phyloP scores from a whole-genome alignment of 73 alveolate species.

The Diophrys sp. region DNA sequence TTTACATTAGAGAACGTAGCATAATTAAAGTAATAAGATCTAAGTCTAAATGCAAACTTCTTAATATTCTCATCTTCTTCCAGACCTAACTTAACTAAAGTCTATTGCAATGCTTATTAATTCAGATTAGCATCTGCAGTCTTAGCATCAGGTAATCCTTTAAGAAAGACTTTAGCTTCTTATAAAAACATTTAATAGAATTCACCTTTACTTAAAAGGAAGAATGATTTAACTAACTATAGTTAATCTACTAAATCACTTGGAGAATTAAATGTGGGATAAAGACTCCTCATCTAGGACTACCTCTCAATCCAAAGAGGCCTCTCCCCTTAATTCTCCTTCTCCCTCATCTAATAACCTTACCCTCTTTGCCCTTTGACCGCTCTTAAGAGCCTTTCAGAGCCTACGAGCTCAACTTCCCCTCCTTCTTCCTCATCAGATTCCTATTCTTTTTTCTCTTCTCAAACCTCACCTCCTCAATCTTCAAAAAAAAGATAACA shows the following conservation, averaged over 20 bases:
- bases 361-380: too few relatives aligned
- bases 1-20: too few relatives aligned
- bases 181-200: conserved; percentile 77
- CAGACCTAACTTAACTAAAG: conserved; percentile 37
- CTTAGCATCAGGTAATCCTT: conserved; percentile 69
- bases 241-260: conserved; percentile 74
- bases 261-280: conserved; percentile 79
- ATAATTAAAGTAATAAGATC: conserved; percentile 48
- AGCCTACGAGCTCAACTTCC: too few relatives aligned
- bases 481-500: too few relatives aligned
- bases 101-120: conserved; percentile 44
- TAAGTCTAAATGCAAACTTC: conserved; percentile 38
- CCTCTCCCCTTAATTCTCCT: too few relatives aligned
- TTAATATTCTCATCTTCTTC: conserved; percentile 56
- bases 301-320: too few relatives aligned
- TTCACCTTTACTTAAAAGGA: conserved; percentile 86
- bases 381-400: too few relatives aligned
- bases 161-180: conserved; percentile 68
- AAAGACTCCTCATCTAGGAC: conserved; percentile 69
- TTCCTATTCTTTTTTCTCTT: too few relatives aligned
- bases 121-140: conserved; percentile 56
- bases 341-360: too few relatives aligned
- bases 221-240: conserved; percentile 71
- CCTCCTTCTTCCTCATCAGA: too few relatives aligned
- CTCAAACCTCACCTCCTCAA: too few relatives aligned